Evolutionary conservation across 345 rosid species (phyloP).

Genomic region (Rhizophora mangle): DNA sequence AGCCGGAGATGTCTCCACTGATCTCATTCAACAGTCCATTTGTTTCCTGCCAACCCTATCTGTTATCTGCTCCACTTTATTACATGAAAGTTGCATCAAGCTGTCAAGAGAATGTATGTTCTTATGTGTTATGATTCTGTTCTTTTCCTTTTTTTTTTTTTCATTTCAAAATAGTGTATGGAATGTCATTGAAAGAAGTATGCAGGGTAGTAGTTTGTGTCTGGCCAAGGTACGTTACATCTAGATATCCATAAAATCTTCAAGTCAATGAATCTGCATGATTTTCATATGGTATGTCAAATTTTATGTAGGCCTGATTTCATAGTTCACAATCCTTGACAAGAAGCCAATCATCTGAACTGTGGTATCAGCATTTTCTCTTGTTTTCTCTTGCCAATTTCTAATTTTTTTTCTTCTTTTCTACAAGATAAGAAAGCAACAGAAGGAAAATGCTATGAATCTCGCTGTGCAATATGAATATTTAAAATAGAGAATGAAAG

Average conservation of each 20-base stretch:
- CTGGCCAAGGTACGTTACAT: conserved; percentile 53
- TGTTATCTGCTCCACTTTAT: background rate
- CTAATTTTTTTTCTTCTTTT: no score
- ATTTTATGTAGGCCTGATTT: conserved; percentile 59
- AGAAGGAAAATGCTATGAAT: no score
- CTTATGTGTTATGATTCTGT: background rate
- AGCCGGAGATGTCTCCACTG: conserved; percentile 33
- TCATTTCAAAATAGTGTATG: conserved; percentile 16
- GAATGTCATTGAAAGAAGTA: conserved; percentile 41
- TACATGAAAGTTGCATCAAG: background rate
- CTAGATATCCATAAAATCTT: background rate
- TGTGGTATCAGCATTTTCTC: conserved; percentile 37
- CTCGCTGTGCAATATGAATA: no score
- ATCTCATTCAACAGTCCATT: conserved; percentile 34
- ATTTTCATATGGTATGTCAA: conserved; percentile 11
- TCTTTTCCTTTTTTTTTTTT: background rate
- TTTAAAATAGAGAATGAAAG: background rate
- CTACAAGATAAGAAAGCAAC: no score
- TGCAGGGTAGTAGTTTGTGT: conserved; percentile 46
- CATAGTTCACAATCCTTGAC: conserved; percentile 73
- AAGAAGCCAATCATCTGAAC: conserved; percentile 68
- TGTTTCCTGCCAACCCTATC: conserved; percentile 32
- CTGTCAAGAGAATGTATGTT: background rate
- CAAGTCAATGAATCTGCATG: background rate
- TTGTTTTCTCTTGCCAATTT: no score